phyloP scores from a whole-genome alignment of 352 stramenopile species.

The Albugo candida region DNA sequence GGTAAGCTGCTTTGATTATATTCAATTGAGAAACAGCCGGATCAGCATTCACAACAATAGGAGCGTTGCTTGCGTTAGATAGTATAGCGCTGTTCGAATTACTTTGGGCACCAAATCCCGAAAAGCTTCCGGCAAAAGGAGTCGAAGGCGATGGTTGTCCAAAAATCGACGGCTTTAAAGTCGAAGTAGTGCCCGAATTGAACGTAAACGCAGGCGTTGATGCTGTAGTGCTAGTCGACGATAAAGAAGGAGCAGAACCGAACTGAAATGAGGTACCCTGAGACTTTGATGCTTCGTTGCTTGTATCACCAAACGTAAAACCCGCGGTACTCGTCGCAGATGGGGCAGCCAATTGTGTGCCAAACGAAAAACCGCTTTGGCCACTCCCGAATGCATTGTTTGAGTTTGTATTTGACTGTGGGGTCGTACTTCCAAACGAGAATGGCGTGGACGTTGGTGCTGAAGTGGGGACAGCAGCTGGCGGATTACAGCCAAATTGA shows the following conservation, averaged over 20 bases:
- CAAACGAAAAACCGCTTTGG: too few relatives aligned
- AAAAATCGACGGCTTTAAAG: constrained; percentile 1
- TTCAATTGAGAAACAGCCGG: constrained; percentile 62
- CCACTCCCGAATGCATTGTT: too few relatives aligned
- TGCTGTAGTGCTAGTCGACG: neutral
- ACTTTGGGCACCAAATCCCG: constrained; percentile 15
- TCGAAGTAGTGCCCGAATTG: constrained; percentile 17
- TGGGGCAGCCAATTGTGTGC: neutral
- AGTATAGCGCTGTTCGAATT: constrained; percentile 17
- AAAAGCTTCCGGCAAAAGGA: constrained; percentile 7
- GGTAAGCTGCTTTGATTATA: constrained; percentile 63
- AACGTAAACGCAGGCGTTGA: constrained; percentile 12
- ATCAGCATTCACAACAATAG: constrained; percentile 56
- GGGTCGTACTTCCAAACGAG: neutral
- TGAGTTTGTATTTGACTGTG: neutral
- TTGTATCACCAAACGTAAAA: constrained; percentile 7
- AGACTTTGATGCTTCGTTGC: constrained; percentile 1
- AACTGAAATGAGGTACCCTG: constrained; percentile 7
- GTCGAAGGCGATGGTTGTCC: constrained; percentile 2
- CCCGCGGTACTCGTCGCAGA: neutral
- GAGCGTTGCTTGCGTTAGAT: constrained; percentile 19
- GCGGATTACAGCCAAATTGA: neutral
- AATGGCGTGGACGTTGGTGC: neutral
- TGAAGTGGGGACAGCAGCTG: neutral
- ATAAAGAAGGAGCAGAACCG: neutral